Conservation (phyloP, 106 monocot genomes). For the Iris macrosiphon region DNA sequence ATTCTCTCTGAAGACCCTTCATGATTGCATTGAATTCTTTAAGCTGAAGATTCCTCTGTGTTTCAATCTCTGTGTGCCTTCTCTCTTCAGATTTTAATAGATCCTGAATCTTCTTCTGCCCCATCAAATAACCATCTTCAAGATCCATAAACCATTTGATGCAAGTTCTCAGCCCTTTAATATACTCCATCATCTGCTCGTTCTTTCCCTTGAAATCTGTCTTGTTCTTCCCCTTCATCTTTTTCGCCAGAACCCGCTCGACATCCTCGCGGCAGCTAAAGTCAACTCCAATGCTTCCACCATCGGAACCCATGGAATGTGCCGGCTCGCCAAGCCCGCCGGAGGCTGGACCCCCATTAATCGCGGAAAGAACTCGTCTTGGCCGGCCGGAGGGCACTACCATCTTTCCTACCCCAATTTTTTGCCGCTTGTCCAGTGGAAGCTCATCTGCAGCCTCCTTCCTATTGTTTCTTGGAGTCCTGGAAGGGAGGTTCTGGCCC, state of each 20-base stretch:
- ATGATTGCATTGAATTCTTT: constrained; percentile 20
- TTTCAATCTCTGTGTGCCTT: constrained; percentile 21
- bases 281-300: constrained; percentile 29
- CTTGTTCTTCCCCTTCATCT: constrained; percentile 68
- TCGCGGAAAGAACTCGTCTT: constrained; percentile 30
- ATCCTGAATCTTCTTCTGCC: constrained; percentile 29
- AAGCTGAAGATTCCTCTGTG: constrained; percentile 15
- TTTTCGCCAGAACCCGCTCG: constrained; percentile 57
- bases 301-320: constrained; percentile 11
- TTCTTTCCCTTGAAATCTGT: constrained; percentile 52
- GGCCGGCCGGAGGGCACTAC: constrained; percentile 6
- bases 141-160: constrained; percentile 44
- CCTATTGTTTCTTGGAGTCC: too few relatives aligned
- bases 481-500: too few relatives aligned
- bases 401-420: constrained; percentile 38
- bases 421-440: constrained; percentile 49
- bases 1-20: constrained; percentile 14
- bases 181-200: constrained; percentile 65
- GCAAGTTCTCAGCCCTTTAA: constrained; percentile 60
- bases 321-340: not conserved
- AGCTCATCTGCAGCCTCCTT: constrained; percentile 54
- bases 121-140: constrained; percentile 37
- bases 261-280: constrained; percentile 68
- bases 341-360: constrained; percentile 21
- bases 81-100: constrained; percentile 26